Conservation (phyloP, 495 filamentous ascomycete species). For the Lophiostoma macrostomum region DNA sequence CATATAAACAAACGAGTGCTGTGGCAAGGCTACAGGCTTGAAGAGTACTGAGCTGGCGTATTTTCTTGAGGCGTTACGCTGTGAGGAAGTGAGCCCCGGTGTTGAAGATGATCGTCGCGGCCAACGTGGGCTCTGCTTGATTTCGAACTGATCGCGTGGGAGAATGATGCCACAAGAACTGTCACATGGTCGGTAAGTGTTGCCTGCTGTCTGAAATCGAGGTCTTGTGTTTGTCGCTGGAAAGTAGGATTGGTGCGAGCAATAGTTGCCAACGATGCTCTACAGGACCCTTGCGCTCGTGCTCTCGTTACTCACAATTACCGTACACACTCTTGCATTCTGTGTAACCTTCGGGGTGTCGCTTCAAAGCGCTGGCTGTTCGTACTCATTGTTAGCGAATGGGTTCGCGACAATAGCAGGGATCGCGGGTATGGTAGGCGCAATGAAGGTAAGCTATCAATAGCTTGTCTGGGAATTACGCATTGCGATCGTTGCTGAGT, state of each 20-base stretch:
- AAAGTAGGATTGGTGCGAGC: neutral
- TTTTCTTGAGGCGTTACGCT: no score
- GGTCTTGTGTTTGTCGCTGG: no score
- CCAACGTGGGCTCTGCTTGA: no score
- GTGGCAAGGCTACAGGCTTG: no score
- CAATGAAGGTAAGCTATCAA: constrained; percentile 8
- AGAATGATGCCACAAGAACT: no score
- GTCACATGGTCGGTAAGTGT: no score
- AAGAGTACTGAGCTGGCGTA: no score
- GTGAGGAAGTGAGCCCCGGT: no score
- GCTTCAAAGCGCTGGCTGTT: neutral
- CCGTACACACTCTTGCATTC: neutral
- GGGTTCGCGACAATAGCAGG: constrained; percentile 13
- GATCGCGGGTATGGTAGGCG: constrained; percentile 20
- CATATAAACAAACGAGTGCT: no score
- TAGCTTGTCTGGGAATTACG: neutral
- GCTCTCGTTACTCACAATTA: neutral
- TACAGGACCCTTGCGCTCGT: neutral
- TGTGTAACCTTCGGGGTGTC: neutral
- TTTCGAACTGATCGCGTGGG: no score
- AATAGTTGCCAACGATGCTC: neutral
- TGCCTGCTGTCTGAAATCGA: no score
- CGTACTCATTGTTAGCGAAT: constrained; percentile 4
- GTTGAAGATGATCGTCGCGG: no score
- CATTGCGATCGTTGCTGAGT: neutral